Evolutionary conservation across 306 rosid genomes (phyloP).

Genomic region (Herpetospermum pedunculosum): DNA sequence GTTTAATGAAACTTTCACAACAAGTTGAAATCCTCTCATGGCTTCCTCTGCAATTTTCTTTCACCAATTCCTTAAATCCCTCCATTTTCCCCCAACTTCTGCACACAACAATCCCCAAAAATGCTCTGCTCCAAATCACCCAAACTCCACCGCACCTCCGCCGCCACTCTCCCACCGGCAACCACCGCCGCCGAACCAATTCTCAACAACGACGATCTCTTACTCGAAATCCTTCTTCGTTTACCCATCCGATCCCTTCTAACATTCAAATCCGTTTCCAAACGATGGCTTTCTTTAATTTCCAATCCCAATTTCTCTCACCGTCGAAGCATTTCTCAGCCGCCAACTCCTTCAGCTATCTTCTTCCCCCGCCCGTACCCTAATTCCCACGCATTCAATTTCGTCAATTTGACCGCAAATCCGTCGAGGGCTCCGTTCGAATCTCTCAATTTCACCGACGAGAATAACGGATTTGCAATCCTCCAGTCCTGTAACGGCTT

Average conservation of each 20-base stretch:
- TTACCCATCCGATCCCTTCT: not conserved
- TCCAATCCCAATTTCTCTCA: conserved; percentile 9
- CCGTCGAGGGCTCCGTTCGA: not conserved
- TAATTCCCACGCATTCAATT: not conserved
- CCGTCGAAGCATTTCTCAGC: conserved; percentile 5
- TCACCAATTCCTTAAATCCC: not conserved
- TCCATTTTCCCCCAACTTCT: not conserved
- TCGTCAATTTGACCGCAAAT: not conserved
- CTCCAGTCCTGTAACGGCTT: conserved; percentile 26
- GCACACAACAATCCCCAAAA: not conserved
- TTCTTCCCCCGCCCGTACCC: conserved; percentile 4
- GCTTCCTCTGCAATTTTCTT: not conserved
- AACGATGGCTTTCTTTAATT: conserved; percentile 23
- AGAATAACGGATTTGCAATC: not conserved
- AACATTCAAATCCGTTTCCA: conserved; percentile 11
- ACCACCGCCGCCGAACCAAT: not conserved
- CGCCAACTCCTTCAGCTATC: conserved; percentile 11
- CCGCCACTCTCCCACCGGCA: not conserved
- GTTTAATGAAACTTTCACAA: too few species aligned
- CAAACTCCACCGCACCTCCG: not conserved
- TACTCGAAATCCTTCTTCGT: conserved; percentile 12
- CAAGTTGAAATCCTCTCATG: not conserved
- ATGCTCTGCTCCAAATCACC: not conserved
- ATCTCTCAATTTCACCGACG: conserved; percentile 2
- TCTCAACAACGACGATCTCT: conserved; percentile 15